phyloP scores from a whole-genome alignment of 2,329 filamentous ascomycete genomes.

The Aspergillus novofumigatus region DNA sequence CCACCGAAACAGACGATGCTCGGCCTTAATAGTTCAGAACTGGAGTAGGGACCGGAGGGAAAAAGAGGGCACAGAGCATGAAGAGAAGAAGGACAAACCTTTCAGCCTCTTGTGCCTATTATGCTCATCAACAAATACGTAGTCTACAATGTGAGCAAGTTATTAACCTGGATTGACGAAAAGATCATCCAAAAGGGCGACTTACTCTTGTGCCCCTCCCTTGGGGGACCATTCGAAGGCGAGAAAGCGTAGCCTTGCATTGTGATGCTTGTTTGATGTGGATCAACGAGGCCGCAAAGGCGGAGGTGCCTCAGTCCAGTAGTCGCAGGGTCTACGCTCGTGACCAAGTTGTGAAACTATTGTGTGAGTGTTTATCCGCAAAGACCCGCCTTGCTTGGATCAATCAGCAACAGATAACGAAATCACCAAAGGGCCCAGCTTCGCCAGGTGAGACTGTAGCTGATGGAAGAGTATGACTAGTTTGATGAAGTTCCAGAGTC shows the following conservation, averaged over 20 bases:
- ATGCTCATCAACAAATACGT: constrained; percentile 98
- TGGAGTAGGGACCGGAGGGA: background rate
- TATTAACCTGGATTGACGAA: constrained; percentile 1
- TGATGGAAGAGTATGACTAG: background rate
- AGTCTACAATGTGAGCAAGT: constrained; percentile 56
- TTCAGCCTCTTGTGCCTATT: constrained; percentile 96
- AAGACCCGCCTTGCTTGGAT: constrained; percentile 19
- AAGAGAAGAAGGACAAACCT: constrained; percentile 51
- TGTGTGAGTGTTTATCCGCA: constrained; percentile 1
- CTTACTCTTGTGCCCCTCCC: constrained; percentile 83
- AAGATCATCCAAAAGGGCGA: constrained; percentile 4
- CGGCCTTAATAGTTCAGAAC: background rate
- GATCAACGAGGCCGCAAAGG: constrained; percentile 58
- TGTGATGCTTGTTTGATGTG: constrained; percentile 31
- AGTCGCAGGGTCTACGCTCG: constrained; percentile 35
- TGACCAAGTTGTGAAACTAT: background rate
- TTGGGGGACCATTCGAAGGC: constrained; percentile 58
- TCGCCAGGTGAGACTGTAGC: background rate
- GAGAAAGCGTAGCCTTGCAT: constrained; percentile 76
- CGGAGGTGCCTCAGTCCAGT: constrained; percentile 31
- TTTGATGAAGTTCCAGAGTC: background rate
- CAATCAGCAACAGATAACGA: background rate
- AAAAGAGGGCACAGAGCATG: background rate
- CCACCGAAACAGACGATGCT: background rate
- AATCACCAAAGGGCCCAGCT: background rate